Evolutionary conservation across 2,329 filamentous ascomycete genomes (phyloP).

Genomic region (Hymenoscyphus linearis): DNA sequence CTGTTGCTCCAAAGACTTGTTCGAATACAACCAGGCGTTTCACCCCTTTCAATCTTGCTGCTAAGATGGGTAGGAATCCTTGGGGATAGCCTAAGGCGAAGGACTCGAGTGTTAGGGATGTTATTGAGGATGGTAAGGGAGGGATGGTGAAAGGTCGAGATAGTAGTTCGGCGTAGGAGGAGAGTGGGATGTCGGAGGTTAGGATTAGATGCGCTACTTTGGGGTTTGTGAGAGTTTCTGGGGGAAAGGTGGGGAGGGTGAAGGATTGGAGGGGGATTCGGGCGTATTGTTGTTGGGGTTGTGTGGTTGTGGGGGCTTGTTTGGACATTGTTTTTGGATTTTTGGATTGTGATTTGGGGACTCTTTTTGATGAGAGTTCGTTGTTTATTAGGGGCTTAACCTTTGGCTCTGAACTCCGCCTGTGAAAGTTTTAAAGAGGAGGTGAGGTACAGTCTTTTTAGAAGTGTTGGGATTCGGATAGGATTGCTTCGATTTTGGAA

Average conservation of each 20-base stretch:
- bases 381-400: too few relatives aligned
- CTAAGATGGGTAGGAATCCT: constrained; percentile 38
- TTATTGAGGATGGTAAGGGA: constrained; percentile 36
- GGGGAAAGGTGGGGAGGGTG: constrained; percentile 40
- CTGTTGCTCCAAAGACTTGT: constrained; percentile 41
- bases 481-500: too few relatives aligned
- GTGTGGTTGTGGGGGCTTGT: constrained; percentile 11
- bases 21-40: constrained; percentile 41
- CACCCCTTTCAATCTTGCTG: constrained; percentile 36
- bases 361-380: not conserved
- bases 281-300: constrained; percentile 32
- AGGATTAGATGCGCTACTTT: constrained; percentile 38
- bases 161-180: constrained; percentile 39
- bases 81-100: constrained; percentile 43
- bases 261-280: constrained; percentile 43
- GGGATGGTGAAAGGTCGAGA: constrained; percentile 32
- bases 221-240: constrained; percentile 37
- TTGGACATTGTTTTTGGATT: constrained; percentile 3
- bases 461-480: too few relatives aligned
- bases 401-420: too few relatives aligned
- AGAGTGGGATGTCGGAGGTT: constrained; percentile 43
- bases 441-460: too few relatives aligned
- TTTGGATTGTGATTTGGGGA: not conserved
- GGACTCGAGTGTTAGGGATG: constrained; percentile 41
- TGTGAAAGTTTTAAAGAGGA: too few relatives aligned